Percentiles rank a stretch among this genome's conserved stretches.
Conservation (phyloP, 805 yeast genomes). For the Cyberlindnera japonica region DNA sequence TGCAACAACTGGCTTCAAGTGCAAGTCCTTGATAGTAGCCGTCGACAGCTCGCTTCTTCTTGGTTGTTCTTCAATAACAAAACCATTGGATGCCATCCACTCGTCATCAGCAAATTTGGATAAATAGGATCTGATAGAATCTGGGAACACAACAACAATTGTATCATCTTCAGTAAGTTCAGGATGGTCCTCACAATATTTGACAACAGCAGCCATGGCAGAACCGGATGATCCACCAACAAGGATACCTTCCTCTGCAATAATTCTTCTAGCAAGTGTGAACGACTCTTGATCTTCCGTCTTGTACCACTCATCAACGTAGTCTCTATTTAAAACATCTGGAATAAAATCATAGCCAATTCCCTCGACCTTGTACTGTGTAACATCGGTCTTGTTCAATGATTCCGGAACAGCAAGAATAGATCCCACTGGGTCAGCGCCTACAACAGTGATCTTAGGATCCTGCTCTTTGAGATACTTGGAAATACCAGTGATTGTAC, state of each 20-base stretch:
- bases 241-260: conserved; percentile 78
- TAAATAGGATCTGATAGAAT: conserved; percentile 79
- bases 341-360: conserved; percentile 89
- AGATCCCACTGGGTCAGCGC: conserved; percentile 87
- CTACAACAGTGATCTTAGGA: conserved; percentile 57
- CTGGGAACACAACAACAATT: conserved; percentile 81
- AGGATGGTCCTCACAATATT: conserved; percentile 57
- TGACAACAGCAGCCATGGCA: conserved; percentile 74
- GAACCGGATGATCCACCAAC: conserved; percentile 91
- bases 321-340: conserved; percentile 63
- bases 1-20: conserved; percentile 76
- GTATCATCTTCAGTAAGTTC: conserved; percentile 67
- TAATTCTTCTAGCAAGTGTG: conserved; percentile 74
- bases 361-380: conserved; percentile 81
- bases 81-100: conserved; percentile 80
- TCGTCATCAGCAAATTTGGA: conserved; percentile 88
- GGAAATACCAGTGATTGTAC: conserved; percentile 83
- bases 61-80: conserved; percentile 48
- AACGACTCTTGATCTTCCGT: conserved; percentile 81
- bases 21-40: conserved; percentile 63
- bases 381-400: conserved; percentile 49
- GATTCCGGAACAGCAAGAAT: conserved; percentile 77
- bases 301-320: conserved; percentile 78
- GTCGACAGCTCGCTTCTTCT: conserved; percentile 43
- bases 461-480: conserved; percentile 70